A percentile compares a stretch with the other conserved stretches of the same genome.
phyloP scores from a whole-genome alignment of 768 basidiomycete genomes.

The Tephrocybe sp. region DNA sequence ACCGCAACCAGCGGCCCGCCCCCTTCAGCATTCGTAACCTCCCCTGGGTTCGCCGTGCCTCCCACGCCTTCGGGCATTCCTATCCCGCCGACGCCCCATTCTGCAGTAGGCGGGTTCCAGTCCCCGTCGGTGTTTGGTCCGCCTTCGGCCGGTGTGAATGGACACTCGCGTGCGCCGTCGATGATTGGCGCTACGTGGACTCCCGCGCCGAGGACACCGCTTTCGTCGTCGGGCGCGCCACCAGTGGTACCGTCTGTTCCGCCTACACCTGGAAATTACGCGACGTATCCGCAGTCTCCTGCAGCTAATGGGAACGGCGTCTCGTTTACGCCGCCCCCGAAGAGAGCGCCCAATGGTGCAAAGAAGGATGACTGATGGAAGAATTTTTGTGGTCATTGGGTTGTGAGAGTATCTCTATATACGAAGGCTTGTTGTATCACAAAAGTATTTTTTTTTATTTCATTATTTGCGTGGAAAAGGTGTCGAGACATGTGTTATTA shows the following conservation, averaged over 20 bases:
- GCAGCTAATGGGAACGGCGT: conserved; percentile 23
- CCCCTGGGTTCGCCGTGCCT: not conserved
- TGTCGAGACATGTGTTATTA: no score
- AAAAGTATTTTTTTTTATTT: no score
- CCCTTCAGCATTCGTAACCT: not conserved
- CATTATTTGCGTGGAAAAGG: no score
- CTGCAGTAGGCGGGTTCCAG: conserved; percentile 5
- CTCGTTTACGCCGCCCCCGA: conserved; percentile 22
- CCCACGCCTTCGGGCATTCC: conserved; percentile 3
- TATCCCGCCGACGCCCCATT: conserved; percentile 3
- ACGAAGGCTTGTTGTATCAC: no score
- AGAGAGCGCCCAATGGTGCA: conserved; percentile 16
- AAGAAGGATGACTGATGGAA: conserved; percentile 35
- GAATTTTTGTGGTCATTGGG: no score
- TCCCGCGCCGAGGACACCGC: conserved; percentile 10
- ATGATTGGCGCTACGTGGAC: conserved; percentile 17
- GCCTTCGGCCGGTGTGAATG: conserved; percentile 11
- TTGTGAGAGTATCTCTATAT: no score
- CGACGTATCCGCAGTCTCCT: not conserved
- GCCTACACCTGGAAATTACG: conserved; percentile 28
- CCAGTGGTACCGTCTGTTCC: conserved; percentile 32
- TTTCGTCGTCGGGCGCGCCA: conserved; percentile 25
- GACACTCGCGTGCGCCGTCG: conserved; percentile 14
- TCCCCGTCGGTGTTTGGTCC: conserved; percentile 10
- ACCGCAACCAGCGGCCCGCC: conserved; percentile 16